These are phyloP conservation scores for Chrysochromulina parva DNA, from an alignment of 78 protist genomes.

Conservation along the genomic window DNA sequence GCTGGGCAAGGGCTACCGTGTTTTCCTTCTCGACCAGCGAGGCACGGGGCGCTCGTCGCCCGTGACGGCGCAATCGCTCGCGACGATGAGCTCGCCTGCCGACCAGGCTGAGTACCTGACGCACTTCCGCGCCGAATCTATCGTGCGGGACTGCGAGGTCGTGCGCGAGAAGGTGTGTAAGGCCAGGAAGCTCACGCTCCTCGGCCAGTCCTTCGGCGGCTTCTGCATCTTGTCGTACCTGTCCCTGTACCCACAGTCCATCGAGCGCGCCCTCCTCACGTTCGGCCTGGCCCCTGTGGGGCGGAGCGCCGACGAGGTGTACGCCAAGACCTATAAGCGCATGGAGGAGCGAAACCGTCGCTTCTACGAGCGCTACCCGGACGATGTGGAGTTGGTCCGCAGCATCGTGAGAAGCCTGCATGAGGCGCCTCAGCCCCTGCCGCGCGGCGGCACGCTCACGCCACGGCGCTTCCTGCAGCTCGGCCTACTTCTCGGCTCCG, in stretches of 20 bases:
- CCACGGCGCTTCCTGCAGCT: slow-evolving; percentile 31
- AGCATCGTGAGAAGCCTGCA: not conserved
- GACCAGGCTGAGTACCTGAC: not conserved
- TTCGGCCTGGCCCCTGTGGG: slow-evolving; percentile 23
- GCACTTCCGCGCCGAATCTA: slow-evolving; percentile 32
- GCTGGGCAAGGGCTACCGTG: not conserved
- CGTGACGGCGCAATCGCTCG: not conserved
- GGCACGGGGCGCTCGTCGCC: not conserved
- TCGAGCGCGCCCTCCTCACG: slow-evolving; percentile 3
- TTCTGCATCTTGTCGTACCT: slow-evolving; percentile 43
- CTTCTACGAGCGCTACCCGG: slow-evolving; percentile 22
- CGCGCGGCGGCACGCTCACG: not conserved
- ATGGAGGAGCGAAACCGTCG: slow-evolving; percentile 11
- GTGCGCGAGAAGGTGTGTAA: not conserved
- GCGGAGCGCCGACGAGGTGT: slow-evolving; percentile 20
- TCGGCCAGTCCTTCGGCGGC: slow-evolving; percentile 45
- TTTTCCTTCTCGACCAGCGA: slow-evolving; percentile 20
- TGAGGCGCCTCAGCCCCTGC: not conserved
- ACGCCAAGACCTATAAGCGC: slow-evolving; percentile 16
- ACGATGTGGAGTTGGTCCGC: not conserved
- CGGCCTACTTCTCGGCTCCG: slow-evolving; percentile 32
- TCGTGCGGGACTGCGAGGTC: not conserved
- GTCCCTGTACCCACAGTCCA: slow-evolving; percentile 3
- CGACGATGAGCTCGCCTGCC: not conserved
- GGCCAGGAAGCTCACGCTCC: not conserved